Conservation (phyloP, 1,284 basidiomycete genomes). For the Microbotryomycetes sp. region DNA sequence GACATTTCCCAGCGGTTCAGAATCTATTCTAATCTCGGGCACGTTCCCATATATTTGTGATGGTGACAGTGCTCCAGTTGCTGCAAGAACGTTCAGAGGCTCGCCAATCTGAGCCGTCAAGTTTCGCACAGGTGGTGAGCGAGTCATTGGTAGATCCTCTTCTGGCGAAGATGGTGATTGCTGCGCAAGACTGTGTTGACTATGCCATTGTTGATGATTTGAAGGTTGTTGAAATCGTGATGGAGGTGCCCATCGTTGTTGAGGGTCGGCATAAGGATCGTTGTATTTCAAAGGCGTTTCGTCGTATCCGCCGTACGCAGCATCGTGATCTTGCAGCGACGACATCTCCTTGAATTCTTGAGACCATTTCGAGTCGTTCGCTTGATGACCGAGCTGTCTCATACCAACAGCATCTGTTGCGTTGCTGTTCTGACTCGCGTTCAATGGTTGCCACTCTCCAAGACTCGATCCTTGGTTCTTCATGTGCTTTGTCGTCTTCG, state of each 20-base stretch:
- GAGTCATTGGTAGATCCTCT: not conserved
- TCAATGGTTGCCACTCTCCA: not conserved
- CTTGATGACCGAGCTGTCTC: not conserved
- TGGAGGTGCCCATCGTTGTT: slow-evolving; percentile 1
- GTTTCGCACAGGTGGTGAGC: not conserved
- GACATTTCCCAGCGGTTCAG: not conserved
- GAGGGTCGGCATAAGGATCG: not conserved
- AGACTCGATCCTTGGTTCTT: slow-evolving; percentile 4
- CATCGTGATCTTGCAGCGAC: not conserved
- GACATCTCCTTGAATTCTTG: not conserved
- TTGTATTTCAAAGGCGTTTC: slow-evolving; percentile 10
- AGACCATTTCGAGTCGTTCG: not conserved
- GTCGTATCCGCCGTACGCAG: slow-evolving; percentile 15
- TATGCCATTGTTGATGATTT: not conserved
- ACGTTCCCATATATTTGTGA: too few relatives aligned
- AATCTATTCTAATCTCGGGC: not conserved
- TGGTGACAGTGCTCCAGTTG: too few relatives aligned
- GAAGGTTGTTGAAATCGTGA: not conserved
- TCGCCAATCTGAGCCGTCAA: too few relatives aligned
- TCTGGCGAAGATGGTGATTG: not conserved
- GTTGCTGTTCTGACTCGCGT: not conserved
- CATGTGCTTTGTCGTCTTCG: too few relatives aligned
- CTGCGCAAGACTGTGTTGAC: not conserved
- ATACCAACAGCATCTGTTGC: not conserved
- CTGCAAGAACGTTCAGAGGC: too few relatives aligned